Conservation (phyloP, 1,284 basidiomycete species). For the Pholiota adiposa region DNA sequence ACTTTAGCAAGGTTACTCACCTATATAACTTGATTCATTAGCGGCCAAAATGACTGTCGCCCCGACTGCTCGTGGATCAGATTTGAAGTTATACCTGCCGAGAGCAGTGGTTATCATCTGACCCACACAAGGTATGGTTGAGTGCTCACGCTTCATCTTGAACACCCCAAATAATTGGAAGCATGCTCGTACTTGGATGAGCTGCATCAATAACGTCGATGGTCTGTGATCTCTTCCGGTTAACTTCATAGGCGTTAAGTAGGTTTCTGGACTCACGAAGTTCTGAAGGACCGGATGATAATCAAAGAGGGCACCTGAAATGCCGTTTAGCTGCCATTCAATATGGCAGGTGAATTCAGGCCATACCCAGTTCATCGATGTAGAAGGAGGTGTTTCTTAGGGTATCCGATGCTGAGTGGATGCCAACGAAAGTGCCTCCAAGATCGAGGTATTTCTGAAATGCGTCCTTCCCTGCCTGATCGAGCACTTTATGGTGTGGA, state of each 20-base stretch:
- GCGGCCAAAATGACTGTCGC: conserved; percentile 71
- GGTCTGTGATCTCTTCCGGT: conserved; percentile 44
- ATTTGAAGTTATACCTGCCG: conserved; percentile 76
- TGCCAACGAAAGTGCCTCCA: conserved; percentile 71
- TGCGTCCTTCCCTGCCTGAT: conserved; percentile 60
- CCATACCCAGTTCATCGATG: conserved; percentile 21
- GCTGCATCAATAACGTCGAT: conserved; percentile 63
- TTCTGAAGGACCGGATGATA: conserved; percentile 73
- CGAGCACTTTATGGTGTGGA: conserved; percentile 47
- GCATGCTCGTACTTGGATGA: conserved; percentile 68
- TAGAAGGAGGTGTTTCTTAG: conserved; percentile 58
- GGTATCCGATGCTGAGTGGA: conserved; percentile 75
- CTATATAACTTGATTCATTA: conserved; percentile 67
- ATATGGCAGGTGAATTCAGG: not conserved
- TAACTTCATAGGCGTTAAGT: not conserved
- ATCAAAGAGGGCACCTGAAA: conserved; percentile 71
- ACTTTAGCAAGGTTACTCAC: conserved; percentile 37
- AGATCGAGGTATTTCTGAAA: conserved; percentile 68
- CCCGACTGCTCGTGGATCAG: conserved; percentile 70
- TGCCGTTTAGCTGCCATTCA: not conserved
- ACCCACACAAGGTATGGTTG: not conserved
- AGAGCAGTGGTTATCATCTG: not conserved
- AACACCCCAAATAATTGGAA: conserved; percentile 69
- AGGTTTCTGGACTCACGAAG: conserved; percentile 44
- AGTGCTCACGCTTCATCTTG: conserved; percentile 58